Evolutionary conservation across 306 rosid genomes (phyloP).

Genomic region (Citrullus colocynthis): DNA sequence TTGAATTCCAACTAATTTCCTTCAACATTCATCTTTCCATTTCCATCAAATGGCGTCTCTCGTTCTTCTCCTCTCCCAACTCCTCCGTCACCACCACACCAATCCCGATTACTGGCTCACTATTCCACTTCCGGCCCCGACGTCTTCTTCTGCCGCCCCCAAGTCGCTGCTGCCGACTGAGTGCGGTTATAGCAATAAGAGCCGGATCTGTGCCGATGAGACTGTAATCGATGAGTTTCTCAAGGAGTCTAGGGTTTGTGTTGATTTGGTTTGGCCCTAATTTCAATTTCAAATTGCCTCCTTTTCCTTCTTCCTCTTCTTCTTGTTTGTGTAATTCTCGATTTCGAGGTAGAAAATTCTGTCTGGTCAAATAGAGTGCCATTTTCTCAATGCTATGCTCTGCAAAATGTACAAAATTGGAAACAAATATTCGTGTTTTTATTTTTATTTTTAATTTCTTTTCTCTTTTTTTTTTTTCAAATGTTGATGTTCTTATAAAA

Average conservation of each 20-base stretch:
- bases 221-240: neutral
- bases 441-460: no score
- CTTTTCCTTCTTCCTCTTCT: neutral
- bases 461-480: no score
- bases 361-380: no score
- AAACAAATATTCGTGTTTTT: no score
- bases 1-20: neutral
- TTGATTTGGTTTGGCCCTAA: slow-evolving; percentile 2
- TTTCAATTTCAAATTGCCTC: neutral
- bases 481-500: no score
- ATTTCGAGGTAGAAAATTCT: no score
- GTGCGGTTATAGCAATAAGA: neutral
- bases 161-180: neutral
- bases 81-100: neutral
- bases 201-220: neutral
- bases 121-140: neutral
- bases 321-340: no score
- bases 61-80: neutral
- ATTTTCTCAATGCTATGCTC: no score
- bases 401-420: no score
- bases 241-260: slow-evolving; percentile 1
- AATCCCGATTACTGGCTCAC: neutral
- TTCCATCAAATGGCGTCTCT: neutral
- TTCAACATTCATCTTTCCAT: neutral
- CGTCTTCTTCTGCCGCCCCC: neutral